Evolutionary conservation across 768 basidiomycete genomes (phyloP), one percentile per base, ranked within the genome.

Genomic region (Macrocybe gigantea): DNA sequence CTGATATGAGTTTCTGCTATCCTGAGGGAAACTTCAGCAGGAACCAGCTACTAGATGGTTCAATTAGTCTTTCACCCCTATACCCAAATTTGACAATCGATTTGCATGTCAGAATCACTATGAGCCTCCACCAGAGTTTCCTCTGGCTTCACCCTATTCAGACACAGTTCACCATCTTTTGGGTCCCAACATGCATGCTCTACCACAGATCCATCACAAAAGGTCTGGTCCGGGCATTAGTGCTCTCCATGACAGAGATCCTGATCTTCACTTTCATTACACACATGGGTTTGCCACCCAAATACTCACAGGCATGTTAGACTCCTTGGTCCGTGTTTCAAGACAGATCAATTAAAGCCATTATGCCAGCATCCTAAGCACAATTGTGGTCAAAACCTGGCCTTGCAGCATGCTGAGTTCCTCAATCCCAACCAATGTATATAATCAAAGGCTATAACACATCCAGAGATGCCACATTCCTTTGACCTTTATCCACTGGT

Each of bases 61-160:
- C 83, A 83, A 89, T 88, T 87, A 85, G 86, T 88, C 87, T 88
- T 88, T 88, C 83, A 81, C 85, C 87, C 86, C 86, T 88, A 88
- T 88, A 87, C 85, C 84, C 86, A 87, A 85, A 83, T 88, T 85
- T 74, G 82, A 88, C 85, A 81, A 88, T 87, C 82, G 85, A 88
- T 88, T 88, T 89, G 87, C 87, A 88, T 82, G 83, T 88, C 87
- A 89, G 87, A 88, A 89, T 83, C 81, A 84, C 87, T 88, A 85
- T 82, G 81, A 85, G 83, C 86, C 83, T 88, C 85, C 85, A 88
- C 84, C 86, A 88, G 85, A 85, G 87, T 89, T 88, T 88, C 85
- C 87, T 85, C 85, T 88, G 86, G 85, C 86, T 88, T 86, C 82
- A 75, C 83, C 83, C 83, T 86, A 83, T 80, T 82, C 83, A 85